These are phyloP conservation scores for Serendipita sp. DNA, from an alignment of 768 basidiomycete genomes.

Conservation along the genomic window DNA sequence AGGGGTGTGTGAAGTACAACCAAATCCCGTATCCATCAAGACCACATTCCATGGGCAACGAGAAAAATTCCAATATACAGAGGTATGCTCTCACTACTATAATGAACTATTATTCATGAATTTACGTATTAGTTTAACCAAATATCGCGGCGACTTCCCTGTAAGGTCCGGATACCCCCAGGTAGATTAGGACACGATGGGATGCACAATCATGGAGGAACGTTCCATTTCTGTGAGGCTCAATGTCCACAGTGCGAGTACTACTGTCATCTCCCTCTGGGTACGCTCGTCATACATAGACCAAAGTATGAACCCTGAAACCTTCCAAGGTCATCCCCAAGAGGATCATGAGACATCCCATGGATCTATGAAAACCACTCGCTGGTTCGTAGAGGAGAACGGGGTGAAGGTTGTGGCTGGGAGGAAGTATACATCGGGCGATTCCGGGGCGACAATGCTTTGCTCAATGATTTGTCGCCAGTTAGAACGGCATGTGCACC, in stretches of 20 bases:
- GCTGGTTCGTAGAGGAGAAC: conserved; percentile 39
- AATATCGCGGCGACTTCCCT: conserved; percentile 33
- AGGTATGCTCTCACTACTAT: background rate
- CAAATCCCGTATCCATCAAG: conserved; percentile 39
- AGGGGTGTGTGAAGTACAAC: conserved; percentile 44
- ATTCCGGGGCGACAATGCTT: conserved; percentile 39
- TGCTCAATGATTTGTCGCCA: conserved; percentile 39
- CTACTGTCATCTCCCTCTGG: background rate
- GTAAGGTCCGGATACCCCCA: conserved; percentile 29
- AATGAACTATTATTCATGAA: background rate
- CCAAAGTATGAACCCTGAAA: conserved; percentile 25
- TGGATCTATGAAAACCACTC: conserved; percentile 43
- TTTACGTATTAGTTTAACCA: background rate
- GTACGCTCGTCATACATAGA: background rate
- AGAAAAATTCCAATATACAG: conserved; percentile 38
- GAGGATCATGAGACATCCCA: conserved; percentile 46
- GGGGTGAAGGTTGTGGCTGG: conserved; percentile 40
- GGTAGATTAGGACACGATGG: conserved; percentile 28
- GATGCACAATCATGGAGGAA: conserved; percentile 31
- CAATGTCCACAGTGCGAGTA: conserved; percentile 17
- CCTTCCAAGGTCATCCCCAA: conserved; percentile 44
- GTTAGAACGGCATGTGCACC: conserved; percentile 41
- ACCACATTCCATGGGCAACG: conserved; percentile 43
- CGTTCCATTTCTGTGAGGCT: conserved; percentile 40
- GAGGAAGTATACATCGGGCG: conserved; percentile 22